phyloP scores from a whole-genome alignment of 768 basidiomycete species.

The Tulasnella sp. region DNA sequence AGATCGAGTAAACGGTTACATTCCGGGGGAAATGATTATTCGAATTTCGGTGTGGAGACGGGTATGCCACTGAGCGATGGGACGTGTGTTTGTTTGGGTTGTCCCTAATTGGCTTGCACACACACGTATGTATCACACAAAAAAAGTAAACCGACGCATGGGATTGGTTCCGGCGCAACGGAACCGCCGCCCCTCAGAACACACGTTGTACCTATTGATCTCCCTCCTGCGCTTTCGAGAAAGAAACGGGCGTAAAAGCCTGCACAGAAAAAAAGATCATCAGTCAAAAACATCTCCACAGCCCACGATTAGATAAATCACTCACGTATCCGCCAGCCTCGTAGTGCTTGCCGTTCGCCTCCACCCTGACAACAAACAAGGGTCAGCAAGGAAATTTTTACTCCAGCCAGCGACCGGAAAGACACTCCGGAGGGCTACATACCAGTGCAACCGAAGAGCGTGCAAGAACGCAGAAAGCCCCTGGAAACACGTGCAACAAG shows the following conservation, averaged over 20 bases:
- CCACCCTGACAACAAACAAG: constrained; percentile 49
- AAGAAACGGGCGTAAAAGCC: constrained; percentile 41
- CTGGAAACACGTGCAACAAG: constrained; percentile 41
- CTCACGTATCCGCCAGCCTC: constrained; percentile 84
- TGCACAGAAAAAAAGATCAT: constrained; percentile 31
- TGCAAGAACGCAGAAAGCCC: constrained; percentile 95
- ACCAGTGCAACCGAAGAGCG: constrained; percentile 92
- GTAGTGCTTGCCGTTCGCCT: constrained; percentile 95
- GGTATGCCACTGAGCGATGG: neutral
- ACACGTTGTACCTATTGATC: constrained; percentile 31
- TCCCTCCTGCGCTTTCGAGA: constrained; percentile 37
- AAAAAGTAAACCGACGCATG: neutral
- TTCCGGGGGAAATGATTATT: constrained; percentile 13
- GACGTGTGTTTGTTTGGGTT: constrained; percentile 18
- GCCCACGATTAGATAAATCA: constrained; percentile 34
- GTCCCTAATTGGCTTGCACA: neutral
- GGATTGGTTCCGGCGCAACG: neutral
- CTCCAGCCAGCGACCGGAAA: neutral
- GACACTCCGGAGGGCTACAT: constrained; percentile 30
- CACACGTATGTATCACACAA: neutral
- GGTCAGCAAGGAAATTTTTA: constrained; percentile 2
- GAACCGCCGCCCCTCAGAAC: constrained; percentile 4
- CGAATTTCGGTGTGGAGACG: constrained; percentile 2
- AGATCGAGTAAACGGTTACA: neutral
- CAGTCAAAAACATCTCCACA: constrained; percentile 6